These are phyloP conservation scores for Cercospora brassicicola DNA, from an alignment of 2,329 filamentous ascomycete genomes.

Conservation along the genomic window DNA sequence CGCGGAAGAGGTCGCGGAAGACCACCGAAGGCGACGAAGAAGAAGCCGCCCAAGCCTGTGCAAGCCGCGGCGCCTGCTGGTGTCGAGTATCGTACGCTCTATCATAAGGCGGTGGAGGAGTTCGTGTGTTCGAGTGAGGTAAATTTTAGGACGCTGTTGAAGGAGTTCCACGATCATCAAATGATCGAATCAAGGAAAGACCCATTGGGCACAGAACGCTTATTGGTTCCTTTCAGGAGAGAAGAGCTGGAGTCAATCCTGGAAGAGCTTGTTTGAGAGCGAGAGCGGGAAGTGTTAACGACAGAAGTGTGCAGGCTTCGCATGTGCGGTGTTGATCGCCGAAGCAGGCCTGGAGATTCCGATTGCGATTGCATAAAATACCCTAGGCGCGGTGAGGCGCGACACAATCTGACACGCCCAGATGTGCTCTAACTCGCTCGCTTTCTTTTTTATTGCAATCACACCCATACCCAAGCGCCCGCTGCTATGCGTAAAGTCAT, in stretches of 20 bases:
- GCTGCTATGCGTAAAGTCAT: constrained; percentile 18
- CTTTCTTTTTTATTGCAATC: not conserved
- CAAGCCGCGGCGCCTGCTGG: constrained; percentile 45
- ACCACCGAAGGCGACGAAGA: constrained; percentile 22
- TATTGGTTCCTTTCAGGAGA: constrained; percentile 80
- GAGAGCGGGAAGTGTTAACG: not conserved
- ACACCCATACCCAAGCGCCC: constrained; percentile 2
- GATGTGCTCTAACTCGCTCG: constrained; percentile 1
- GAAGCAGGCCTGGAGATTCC: not conserved
- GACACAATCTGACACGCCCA: constrained; percentile 7
- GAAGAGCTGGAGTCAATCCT: constrained; percentile 87
- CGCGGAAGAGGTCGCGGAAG: constrained; percentile 29
- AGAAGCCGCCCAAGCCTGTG: constrained; percentile 20
- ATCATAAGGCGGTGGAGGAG: constrained; percentile 93
- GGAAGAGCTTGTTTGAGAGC: constrained; percentile 63
- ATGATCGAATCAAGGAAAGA: constrained; percentile 93
- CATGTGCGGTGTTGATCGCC: not conserved
- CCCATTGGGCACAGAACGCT: constrained; percentile 75
- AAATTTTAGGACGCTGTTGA: constrained; percentile 87
- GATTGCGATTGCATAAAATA: constrained; percentile 4
- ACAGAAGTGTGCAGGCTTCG: not conserved
- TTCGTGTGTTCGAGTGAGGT: constrained; percentile 97
- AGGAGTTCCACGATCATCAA: constrained; percentile 98
- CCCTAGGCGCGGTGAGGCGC: constrained; percentile 15
- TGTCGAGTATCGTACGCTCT: constrained; percentile 86